phyloP scores from a whole-genome alignment of 345 rosid genomes.

The Chamaenerion angustifolium region DNA sequence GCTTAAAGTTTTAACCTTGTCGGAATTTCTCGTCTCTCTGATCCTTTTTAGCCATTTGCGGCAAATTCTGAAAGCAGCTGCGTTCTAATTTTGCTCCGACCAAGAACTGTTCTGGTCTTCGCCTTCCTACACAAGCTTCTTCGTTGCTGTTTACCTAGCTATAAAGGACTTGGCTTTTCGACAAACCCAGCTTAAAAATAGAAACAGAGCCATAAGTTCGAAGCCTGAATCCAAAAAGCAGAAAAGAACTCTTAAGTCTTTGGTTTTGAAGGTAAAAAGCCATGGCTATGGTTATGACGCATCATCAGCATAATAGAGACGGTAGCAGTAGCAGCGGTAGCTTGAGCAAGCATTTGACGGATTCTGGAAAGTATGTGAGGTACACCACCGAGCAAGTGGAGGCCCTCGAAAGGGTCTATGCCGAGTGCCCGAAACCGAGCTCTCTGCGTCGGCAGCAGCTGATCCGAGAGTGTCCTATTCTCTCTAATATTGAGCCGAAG shows the following conservation, averaged over 20 bases:
- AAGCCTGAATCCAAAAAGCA: background rate
- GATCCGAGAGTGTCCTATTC: constrained; percentile 91
- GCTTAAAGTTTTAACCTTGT: too few species aligned
- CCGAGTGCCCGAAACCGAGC: constrained; percentile 98
- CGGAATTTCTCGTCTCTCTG: too few species aligned
- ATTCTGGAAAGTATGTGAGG: constrained; percentile 81
- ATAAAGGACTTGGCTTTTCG: too few species aligned
- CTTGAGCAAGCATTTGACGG: constrained; percentile 56
- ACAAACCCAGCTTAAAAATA: too few species aligned
- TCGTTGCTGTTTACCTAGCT: too few species aligned
- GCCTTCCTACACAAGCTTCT: too few species aligned
- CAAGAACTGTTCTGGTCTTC: too few species aligned
- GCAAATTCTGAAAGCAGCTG: too few species aligned
- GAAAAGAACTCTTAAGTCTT: too few species aligned
- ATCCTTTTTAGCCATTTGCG: too few species aligned
- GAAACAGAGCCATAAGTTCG: background rate
- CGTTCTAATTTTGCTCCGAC: too few species aligned
- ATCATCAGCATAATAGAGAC: constrained; percentile 37
- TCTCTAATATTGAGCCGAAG: constrained; percentile 89
- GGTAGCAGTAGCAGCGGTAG: constrained; percentile 68
- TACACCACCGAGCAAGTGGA: constrained; percentile 98
- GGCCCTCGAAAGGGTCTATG: constrained; percentile 88
- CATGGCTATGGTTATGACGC: constrained; percentile 56
- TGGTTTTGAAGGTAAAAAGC: constrained; percentile 4
- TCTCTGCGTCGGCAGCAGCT: constrained; percentile 92